These are phyloP conservation scores for Amanita rimosa DNA, from an alignment of 768 basidiomycete genomes.

Conservation along the genomic window DNA sequence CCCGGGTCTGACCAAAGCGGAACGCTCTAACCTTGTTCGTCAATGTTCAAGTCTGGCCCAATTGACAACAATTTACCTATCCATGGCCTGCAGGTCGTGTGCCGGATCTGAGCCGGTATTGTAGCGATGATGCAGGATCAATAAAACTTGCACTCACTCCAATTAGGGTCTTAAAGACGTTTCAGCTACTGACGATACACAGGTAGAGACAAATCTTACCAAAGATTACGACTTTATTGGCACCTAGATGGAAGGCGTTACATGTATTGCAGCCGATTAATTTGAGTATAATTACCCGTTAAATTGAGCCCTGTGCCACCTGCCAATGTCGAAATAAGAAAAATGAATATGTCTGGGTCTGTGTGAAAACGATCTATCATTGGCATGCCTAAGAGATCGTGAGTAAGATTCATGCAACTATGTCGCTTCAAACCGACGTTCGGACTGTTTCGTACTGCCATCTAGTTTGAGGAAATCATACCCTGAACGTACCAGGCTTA, in stretches of 20 bases:
- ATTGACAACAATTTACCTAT: conserved; percentile 26
- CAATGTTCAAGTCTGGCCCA: background rate
- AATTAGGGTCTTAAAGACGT: conserved; percentile 66
- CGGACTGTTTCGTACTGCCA: conserved; percentile 55
- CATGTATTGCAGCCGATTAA: background rate
- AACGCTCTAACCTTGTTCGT: conserved; percentile 38
- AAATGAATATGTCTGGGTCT: conserved; percentile 63
- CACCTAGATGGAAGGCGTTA: conserved; percentile 28
- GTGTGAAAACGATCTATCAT: conserved; percentile 78
- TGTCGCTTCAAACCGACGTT: conserved; percentile 38
- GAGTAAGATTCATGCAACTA: background rate
- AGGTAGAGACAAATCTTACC: conserved; percentile 27
- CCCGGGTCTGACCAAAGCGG: conserved; percentile 77
- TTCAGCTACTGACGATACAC: background rate
- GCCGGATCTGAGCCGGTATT: conserved; percentile 60
- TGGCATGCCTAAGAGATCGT: conserved; percentile 51
- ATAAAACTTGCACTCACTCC: conserved; percentile 52
- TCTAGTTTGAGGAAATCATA: conserved; percentile 68
- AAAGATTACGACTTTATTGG: conserved; percentile 92
- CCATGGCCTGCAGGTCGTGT: conserved; percentile 90
- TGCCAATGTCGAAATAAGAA: conserved; percentile 84
- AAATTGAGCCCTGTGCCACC: conserved; percentile 89
- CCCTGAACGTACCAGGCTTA: conserved; percentile 15
- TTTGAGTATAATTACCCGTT: conserved; percentile 28
- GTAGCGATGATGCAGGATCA: background rate